These are phyloP conservation scores for Fagopyrum homotropicum DNA, from an alignment of 148 eudicot species.

Conservation along the genomic window DNA sequence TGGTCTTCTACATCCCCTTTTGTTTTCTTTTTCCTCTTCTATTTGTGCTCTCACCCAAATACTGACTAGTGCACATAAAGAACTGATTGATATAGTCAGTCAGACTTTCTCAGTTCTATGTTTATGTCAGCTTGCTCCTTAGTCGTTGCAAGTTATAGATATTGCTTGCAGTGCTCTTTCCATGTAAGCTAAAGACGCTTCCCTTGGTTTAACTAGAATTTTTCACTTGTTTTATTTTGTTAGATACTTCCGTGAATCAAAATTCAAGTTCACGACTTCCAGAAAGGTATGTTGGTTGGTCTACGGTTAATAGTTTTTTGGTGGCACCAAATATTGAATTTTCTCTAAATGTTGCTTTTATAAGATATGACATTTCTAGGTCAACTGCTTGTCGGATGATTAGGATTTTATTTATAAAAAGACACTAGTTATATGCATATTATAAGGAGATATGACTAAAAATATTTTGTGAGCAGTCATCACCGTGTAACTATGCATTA, in stretches of 20 bases:
- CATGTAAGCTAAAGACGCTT: too few relatives aligned
- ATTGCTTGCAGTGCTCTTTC: too few relatives aligned
- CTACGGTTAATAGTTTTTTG: neutral
- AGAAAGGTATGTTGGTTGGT: conserved; percentile 40
- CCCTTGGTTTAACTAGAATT: too few relatives aligned
- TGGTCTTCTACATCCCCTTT: conserved; percentile 17
- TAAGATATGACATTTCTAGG: neutral
- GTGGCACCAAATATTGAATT: neutral
- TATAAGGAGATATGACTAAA: neutral
- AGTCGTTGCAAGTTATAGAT: too few relatives aligned
- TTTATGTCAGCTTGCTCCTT: too few relatives aligned
- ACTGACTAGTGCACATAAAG: too few relatives aligned
- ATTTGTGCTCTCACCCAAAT: too few relatives aligned
- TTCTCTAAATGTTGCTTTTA: neutral
- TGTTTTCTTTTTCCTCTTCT: too few relatives aligned
- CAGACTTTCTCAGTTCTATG: too few relatives aligned
- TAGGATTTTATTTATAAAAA: neutral
- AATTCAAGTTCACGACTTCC: conserved; percentile 70
- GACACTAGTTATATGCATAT: neutral
- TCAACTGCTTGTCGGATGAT: neutral
- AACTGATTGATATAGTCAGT: too few relatives aligned
- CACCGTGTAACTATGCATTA: neutral
- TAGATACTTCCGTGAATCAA: conserved; percentile 23
- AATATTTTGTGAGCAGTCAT: neutral
- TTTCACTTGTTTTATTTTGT: too few relatives aligned